Base-by-base conservation (phyloP, 257 asterid species). In the Ballota nigra region DNA sequence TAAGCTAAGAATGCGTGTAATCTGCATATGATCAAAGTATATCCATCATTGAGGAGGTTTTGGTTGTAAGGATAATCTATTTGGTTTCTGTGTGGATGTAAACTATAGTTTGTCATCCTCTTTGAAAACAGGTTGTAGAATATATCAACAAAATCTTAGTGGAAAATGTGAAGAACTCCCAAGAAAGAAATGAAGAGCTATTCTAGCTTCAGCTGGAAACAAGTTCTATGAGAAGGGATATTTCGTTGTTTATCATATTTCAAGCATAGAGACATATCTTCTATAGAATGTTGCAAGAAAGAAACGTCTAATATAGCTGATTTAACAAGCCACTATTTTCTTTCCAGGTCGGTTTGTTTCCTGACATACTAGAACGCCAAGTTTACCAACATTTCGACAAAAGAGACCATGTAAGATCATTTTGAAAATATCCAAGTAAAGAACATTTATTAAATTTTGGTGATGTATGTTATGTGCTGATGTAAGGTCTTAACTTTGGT, bases 401-500 rank as follows among this genome's bases (percentile, higher is more conserved):
- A 76, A 96, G 95, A 61, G 99, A 95, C 83, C 79, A 86, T 56
- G 98, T 91, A 86, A 91, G 91, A 70, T 18, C 22, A 8, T 28
- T 66, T 47, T 45, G 43, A 36, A 34, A 60, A 71, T 78, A 81
- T 61, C 76, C 70, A 75, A 66, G 65, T 34, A 63, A 71, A 75
- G 34, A 52, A 67, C 70, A 65, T 73, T 68, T 71, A 7, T 76
- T 68, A 66, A 76, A 73, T 63, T 77, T 60, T 76, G 79, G 78
- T 86, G 85, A 89, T 81, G 64, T 82, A 59, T 64, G 23, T 45
- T 62, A 24, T 66, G 66, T 81, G 80, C 51, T 86, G 86, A 79
- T 80, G 86, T 75, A 89, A 94, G 99, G 90, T 95, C 87, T 95
- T 98, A 85, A 96, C 99, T 68, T 26, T 92, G 92, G 92, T 95